Conservation (phyloP, 176 grass and related monocot genomes). For the Zea mays region Zm-B73-REFERENCE-NAM-5.0 NC_050097.1:97840501-97841000, state of each 20-base stretch:
- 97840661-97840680: constrained; percentile 89
- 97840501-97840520: background rate
- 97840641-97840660: constrained; percentile 35
- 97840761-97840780: constrained; percentile 2
- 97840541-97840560: background rate
- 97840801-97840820: background rate
- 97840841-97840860: constrained; percentile 24
- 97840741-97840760: constrained; percentile 28
- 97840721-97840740: constrained; percentile 66
- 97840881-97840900: background rate
- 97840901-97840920: constrained; percentile 7
- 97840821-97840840: background rate
- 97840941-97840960: background rate
- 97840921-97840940: constrained; percentile 12
- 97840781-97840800: background rate
- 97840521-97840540: background rate
- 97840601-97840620: background rate
- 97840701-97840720: constrained; percentile 90
- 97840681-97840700: constrained; percentile 76
- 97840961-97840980: no score
- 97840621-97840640: constrained; percentile 23
- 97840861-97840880: background rate
- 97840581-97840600: background rate
- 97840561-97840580: background rate
- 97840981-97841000: no score